Conservation (phyloP, 2,329 filamentous ascomycete genomes). For the Aspergillus fumigatiaffinis region DNA sequence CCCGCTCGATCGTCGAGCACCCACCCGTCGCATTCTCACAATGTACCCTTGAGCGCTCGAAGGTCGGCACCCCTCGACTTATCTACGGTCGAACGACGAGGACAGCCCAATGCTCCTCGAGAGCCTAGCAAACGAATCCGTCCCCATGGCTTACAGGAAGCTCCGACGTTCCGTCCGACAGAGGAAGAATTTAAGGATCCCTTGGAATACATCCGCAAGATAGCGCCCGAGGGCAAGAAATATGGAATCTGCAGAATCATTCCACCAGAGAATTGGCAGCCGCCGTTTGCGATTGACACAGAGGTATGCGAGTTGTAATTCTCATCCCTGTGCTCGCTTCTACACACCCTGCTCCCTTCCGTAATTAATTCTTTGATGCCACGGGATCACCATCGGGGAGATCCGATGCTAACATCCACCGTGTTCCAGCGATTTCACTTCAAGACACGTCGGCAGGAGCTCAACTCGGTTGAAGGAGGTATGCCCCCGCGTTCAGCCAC, state of each 20-base stretch:
- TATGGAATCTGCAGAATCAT: slow-evolving; percentile 96
- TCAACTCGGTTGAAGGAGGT: slow-evolving; percentile 99
- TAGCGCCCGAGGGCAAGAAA: slow-evolving; percentile 76
- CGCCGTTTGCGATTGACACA: slow-evolving; percentile 91
- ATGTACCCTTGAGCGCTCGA: slow-evolving; percentile 61
- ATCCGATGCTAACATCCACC: slow-evolving; percentile 23
- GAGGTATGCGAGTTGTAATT: slow-evolving; percentile 60
- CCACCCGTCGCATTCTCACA: slow-evolving; percentile 43
- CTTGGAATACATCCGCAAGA: slow-evolving; percentile 88
- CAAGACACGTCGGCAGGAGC: slow-evolving; percentile 87
- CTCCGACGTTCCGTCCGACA: slow-evolving; percentile 84
- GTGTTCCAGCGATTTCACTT: slow-evolving; percentile 82
- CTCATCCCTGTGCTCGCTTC: slow-evolving; percentile 1
- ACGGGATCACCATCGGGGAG: not conserved
- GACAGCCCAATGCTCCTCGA: slow-evolving; percentile 70
- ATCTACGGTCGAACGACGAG: slow-evolving; percentile 85
- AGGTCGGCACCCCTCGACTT: slow-evolving; percentile 71
- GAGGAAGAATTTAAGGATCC: slow-evolving; percentile 94
- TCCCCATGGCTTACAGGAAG: slow-evolving; percentile 81
- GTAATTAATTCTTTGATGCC: not conserved
- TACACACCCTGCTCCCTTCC: not conserved
- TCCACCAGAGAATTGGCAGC: slow-evolving; percentile 89
- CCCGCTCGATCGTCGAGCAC: slow-evolving; percentile 40
- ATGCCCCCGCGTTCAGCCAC: slow-evolving; percentile 35
- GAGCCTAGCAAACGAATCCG: slow-evolving; percentile 74